Percentiles rank a stretch among this genome's conserved stretches.
Evolutionary conservation across 768 basidiomycete genomes (phyloP).

Genomic region (Basidioascus undulatus): DNA sequence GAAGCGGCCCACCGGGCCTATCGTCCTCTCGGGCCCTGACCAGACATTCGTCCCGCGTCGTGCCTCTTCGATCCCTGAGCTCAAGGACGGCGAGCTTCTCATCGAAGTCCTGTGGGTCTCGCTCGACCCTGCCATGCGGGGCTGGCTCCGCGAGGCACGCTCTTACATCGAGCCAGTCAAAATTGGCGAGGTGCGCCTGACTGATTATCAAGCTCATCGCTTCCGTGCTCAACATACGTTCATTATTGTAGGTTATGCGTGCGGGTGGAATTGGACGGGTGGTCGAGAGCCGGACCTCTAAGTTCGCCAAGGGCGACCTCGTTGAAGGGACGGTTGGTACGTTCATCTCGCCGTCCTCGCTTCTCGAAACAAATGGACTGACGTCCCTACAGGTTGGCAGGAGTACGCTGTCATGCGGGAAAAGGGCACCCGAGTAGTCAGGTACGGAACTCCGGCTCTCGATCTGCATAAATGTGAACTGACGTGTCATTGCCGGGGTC

Average conservation of each 20-base stretch:
- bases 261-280: constrained; percentile 24
- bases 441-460: too few species aligned
- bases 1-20: not conserved
- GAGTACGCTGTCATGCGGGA: constrained; percentile 27
- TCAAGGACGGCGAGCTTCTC: constrained; percentile 30
- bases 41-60: constrained; percentile 1
- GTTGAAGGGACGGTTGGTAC: constrained; percentile 40
- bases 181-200: constrained; percentile 41
- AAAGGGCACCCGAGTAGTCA: too few species aligned
- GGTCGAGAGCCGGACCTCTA: constrained; percentile 27
- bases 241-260: too few species aligned
- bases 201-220: too few species aligned
- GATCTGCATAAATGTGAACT: too few species aligned
- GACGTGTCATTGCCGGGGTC: too few species aligned
- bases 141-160: constrained; percentile 47
- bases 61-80: constrained; percentile 11
- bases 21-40: not conserved
- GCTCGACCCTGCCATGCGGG: constrained; percentile 73
- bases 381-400: constrained; percentile 35
- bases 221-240: too few species aligned
- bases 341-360: constrained; percentile 11
- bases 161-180: constrained; percentile 43
- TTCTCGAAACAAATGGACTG: not conserved
- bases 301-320: constrained; percentile 39
- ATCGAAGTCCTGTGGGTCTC: constrained; percentile 58